These are phyloP conservation scores for Fusarium napiforme DNA, from an alignment of 2,329 filamentous ascomycete species.

Conservation along the genomic window DNA sequence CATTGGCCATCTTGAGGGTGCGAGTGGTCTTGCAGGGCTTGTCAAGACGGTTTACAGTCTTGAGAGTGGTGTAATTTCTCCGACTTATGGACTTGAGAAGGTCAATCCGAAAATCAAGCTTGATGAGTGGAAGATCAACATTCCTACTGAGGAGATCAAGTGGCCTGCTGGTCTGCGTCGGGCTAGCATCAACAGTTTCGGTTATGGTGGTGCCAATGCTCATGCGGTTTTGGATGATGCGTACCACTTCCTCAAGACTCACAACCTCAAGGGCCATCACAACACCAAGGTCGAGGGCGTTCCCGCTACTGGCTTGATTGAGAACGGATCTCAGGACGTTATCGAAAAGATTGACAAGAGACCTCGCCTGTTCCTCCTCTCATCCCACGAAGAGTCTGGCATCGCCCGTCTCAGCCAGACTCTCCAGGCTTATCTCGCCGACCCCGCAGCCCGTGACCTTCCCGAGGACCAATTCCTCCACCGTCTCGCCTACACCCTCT, in stretches of 20 bases:
- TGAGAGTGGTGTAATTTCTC: not conserved
- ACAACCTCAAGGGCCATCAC: not conserved
- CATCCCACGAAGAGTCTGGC: not conserved
- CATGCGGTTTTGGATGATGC: not conserved
- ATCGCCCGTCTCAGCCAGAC: not conserved
- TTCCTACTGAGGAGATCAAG: not conserved
- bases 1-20: constrained; percentile 19
- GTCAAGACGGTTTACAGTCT: not conserved
- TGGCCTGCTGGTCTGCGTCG: not conserved
- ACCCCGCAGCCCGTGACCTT: not conserved
- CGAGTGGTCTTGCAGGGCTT: constrained; percentile 6
- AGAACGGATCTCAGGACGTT: not conserved
- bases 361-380: not conserved
- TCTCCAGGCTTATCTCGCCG: not conserved
- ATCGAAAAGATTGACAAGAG: not conserved
- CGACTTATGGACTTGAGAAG: not conserved
- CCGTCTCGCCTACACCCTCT: not conserved
- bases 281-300: not conserved
- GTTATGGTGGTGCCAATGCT: not conserved
- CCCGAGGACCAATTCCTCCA: not conserved
- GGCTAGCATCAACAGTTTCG: not conserved
- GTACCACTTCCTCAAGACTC: not conserved
- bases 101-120: not conserved
- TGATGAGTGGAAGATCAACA: not conserved
- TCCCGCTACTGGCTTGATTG: not conserved